Evolutionary conservation across 805 yeast genomes (phyloP).

Genomic region (Yueomyces sp.): DNA sequence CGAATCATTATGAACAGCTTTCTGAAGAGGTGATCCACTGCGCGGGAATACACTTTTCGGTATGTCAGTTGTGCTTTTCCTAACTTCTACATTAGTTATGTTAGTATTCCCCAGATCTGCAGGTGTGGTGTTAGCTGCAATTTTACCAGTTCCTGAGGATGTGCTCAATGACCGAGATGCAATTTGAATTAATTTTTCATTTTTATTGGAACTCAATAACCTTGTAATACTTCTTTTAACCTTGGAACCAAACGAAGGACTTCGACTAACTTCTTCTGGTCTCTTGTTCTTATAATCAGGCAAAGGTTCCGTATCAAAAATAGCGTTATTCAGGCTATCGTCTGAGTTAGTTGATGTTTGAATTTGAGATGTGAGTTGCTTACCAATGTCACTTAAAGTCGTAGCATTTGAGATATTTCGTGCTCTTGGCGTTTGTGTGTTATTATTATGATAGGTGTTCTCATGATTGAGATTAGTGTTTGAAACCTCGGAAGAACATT

Average conservation of each 20-base stretch:
- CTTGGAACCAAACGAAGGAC: conserved; percentile 17
- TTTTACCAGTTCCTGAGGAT: not conserved
- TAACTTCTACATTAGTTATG: too few relatives aligned
- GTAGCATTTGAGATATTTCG: not conserved
- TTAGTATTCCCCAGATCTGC: too few relatives aligned
- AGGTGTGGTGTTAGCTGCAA: too few relatives aligned
- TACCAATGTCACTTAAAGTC: not conserved
- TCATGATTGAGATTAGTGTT: not conserved
- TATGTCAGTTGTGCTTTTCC: too few relatives aligned
- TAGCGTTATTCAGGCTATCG: not conserved
- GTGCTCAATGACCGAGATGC: not conserved
- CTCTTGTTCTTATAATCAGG: not conserved
- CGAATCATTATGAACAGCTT: too few relatives aligned
- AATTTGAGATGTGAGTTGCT: not conserved
- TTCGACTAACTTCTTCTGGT: conserved; percentile 2
- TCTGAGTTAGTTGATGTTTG: conserved; percentile 2
- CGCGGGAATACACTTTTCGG: too few relatives aligned
- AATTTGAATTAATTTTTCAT: not conserved
- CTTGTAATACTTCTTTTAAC: conserved; percentile 17
- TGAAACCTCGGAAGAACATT: not conserved
- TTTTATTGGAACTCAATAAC: conserved; percentile 10
- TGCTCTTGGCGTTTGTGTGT: not conserved
- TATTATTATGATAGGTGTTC: not conserved
- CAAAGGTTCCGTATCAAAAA: not conserved
- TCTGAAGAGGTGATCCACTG: too few relatives aligned